Percentiles rank a stretch among this genome's conserved stretches.
These are phyloP conservation scores for Gremmenia infestans DNA, from an alignment of 2,329 filamentous ascomycete genomes.

Conservation along the genomic window DNA sequence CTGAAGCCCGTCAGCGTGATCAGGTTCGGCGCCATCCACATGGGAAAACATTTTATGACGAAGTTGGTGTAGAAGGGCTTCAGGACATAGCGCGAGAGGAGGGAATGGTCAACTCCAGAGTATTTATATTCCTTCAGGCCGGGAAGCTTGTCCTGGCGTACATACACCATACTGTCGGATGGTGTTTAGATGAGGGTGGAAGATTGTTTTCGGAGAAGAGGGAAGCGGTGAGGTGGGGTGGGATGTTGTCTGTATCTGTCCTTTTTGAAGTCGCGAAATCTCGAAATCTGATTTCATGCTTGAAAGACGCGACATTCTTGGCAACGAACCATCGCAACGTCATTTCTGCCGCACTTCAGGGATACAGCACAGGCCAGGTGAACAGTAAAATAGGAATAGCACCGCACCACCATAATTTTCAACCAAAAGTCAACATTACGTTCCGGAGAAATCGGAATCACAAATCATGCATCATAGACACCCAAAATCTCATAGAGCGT, in stretches of 20 bases:
- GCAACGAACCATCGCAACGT: slow-evolving; percentile 3
- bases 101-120: slow-evolving; percentile 81
- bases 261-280: slow-evolving; percentile 2
- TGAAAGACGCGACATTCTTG: slow-evolving; percentile 14
- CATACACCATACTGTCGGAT: slow-evolving; percentile 73
- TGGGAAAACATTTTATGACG: slow-evolving; percentile 90
- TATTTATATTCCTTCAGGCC: slow-evolving; percentile 95
- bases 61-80: slow-evolving; percentile 97
- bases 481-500: slow-evolving; percentile 2
- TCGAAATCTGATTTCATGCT: neutral
- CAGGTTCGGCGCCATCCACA: slow-evolving; percentile 85
- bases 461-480: neutral
- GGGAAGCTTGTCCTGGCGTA: slow-evolving; percentile 83
- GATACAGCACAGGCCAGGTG: no score
- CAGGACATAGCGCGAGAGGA: slow-evolving; percentile 85
- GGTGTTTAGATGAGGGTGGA: neutral
- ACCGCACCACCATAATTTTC: neutral
- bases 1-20: slow-evolving; percentile 89
- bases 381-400: neutral
- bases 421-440: no score
- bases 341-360: slow-evolving; percentile 11
- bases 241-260: neutral
- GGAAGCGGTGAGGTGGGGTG: neutral
- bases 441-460: neutral
- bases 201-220: neutral